Evolutionary conservation across 495 filamentous ascomycete genomes (phyloP).

Genomic region (Penicillium fimorum): DNA sequence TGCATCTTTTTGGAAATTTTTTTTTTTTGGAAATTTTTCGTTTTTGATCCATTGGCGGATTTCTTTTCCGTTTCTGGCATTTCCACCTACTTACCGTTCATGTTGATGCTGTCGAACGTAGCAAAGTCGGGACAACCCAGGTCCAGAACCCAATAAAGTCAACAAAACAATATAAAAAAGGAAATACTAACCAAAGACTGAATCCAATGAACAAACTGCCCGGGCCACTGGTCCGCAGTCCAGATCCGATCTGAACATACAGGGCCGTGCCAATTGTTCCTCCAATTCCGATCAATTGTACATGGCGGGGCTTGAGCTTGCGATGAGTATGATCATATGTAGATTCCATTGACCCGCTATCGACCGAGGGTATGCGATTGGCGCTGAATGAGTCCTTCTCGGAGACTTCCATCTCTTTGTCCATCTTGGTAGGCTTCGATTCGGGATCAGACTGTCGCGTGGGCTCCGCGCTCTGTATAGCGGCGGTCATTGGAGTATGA

Average conservation of each 20-base stretch:
- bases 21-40: neutral
- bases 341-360: slow-evolving; percentile 28
- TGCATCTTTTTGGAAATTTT: neutral
- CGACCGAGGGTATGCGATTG: slow-evolving; percentile 25
- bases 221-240: slow-evolving; percentile 69
- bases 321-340: slow-evolving; percentile 52
- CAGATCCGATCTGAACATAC: slow-evolving; percentile 71
- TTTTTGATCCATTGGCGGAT: neutral
- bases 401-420: slow-evolving; percentile 15
- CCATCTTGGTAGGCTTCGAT: slow-evolving; percentile 10
- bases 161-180: neutral
- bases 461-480: slow-evolving; percentile 19
- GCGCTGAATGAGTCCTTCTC: slow-evolving; percentile 22
- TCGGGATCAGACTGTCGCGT: slow-evolving; percentile 11
- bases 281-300: slow-evolving; percentile 73
- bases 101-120: neutral
- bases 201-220: slow-evolving; percentile 76
- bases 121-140: slow-evolving; percentile 11
- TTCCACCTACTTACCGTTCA: neutral
- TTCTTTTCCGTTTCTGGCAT: neutral
- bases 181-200: slow-evolving; percentile 34
- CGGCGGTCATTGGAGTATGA: slow-evolving; percentile 14
- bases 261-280: slow-evolving; percentile 80
- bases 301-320: slow-evolving; percentile 62
- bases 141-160: neutral